A percentile compares a stretch with the other conserved stretches of the same genome.
Conservation (phyloP, 768 basidiomycete species). For the Phlebiopsis gigantea region DNA sequence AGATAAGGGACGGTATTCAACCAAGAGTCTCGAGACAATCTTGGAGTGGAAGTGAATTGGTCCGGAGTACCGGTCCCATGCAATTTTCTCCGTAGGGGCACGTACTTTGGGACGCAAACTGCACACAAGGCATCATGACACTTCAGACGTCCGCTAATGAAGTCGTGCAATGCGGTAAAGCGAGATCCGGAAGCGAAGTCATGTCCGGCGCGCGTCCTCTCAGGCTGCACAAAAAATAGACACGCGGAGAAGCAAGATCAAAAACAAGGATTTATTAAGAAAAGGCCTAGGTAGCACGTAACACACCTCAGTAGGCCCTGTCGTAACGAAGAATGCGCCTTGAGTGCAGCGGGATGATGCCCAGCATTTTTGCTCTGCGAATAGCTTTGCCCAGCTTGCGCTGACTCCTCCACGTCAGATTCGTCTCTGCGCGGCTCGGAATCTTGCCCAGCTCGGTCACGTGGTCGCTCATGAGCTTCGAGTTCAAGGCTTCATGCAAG, state of each 20-base stretch:
- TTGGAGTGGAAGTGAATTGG: neutral
- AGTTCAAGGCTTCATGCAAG: conserved; percentile 59
- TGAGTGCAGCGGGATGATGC: conserved; percentile 54
- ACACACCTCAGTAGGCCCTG: neutral
- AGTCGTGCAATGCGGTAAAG: neutral
- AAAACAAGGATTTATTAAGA: neutral
- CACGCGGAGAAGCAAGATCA: neutral
- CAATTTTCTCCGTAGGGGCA: neutral
- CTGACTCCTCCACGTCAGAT: conserved; percentile 75
- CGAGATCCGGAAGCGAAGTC: neutral
- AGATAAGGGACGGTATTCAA: neutral
- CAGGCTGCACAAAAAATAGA: neutral
- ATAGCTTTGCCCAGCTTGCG: conserved; percentile 79
- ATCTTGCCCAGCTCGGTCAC: conserved; percentile 81
- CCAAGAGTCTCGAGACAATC: neutral
- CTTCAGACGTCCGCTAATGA: neutral
- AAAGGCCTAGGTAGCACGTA: neutral
- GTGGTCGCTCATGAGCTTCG: conserved; percentile 49
- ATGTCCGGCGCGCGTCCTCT: neutral
- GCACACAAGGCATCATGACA: neutral
- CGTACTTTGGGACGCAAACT: neutral
- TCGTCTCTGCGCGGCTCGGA: conserved; percentile 57
- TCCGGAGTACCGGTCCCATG: conserved; percentile 1
- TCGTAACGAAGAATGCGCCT: neutral
- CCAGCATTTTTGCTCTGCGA: conserved; percentile 80